Base-by-base conservation (phyloP, 1,284 basidiomycete species). In the Puccinia hordei region DNA sequence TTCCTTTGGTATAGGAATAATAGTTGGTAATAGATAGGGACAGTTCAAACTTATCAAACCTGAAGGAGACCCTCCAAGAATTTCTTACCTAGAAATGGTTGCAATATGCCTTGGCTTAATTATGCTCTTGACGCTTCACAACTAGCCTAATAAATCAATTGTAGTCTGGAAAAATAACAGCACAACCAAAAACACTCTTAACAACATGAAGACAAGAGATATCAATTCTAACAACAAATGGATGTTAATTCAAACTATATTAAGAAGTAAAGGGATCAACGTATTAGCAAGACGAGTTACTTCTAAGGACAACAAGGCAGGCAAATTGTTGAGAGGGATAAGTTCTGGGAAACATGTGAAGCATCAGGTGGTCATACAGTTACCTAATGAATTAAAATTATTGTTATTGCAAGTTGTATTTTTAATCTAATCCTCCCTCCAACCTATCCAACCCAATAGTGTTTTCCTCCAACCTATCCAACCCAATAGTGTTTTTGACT, bases 51-150 rank as follows among this genome's bases (percentile, higher is more conserved):
- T 73, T 0, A 0, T 9, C 19, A n/a, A 57, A 35, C 24, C 33
- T 15, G 22, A 38, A 9, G 22, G 2, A 15, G 30, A 2, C 22
- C 12, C 15, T 10, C n/a, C 1, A 17, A n/a, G 30, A 8, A 73
- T 73, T 0, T 24, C 71, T 33, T 73, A 51, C 46, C 33, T 73
- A 5, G 71, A 73, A 35, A 73, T 51, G 9, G 51, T 73, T n/a
- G 49, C 71, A 27, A 33, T 73, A 0, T 9, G 71, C 2, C 30
- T 59, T 24, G 57, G 57, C 4, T 17, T 59, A 3, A 3, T 59
- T 5, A 59, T 59, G 46, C 8, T 17, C 17, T 17, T 19, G 33
- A 49, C 12, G 5, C 30, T 63, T 5, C 22, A 30, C 4, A 41
- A 13, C 61, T 12, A 63, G 17, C 30, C 10, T 1, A 30, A 30